Evolutionary conservation across 2,329 filamentous ascomycete species (phyloP), one percentile per base, ranked within the genome.

Genomic region (Neopestalotiopsis rosae): DNA sequence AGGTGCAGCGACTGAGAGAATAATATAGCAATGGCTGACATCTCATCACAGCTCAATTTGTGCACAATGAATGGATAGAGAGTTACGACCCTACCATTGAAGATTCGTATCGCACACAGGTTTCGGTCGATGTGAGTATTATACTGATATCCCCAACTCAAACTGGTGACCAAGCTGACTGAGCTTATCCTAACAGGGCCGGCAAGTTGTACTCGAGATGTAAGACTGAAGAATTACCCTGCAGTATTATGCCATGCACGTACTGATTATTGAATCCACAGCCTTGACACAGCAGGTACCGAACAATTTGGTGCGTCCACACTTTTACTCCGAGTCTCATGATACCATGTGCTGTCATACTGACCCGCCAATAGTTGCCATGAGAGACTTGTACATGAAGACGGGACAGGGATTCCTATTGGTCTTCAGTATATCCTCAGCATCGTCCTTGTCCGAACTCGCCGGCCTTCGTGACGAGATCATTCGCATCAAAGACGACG

Each of bases 1-100:
- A 40, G 30, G 20, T 62, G 13, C 30, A 17, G 59, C 34, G 28
- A 20, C n/a, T 10, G 40, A 13, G 40, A 34, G 14, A 38, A 30
- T 40, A 24, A 30, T 13, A 38, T 38, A 20, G 10, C 5, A 40
- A 62, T 9, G 59, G 61, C 42, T 65, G 17, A 42, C 38, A 20
- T 61, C 59, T 67, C 73, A 69, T 74, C 72, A 76, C 76, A 94
- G 94, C 94, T 76, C 94, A 97, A 86, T 97, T 97, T 77, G 94
- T 97, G 66, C 94, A 96, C 81, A 95, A 96, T 83, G 92, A 97
- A 75, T 97, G 94, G 93, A 95, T 97, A 78, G 94, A 97, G 81
- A 93, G 90, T 79, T 94, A 94, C 81, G 91, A 94, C 79, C 91
- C 91, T 17, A 94, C 91, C 20, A 94, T 94, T 74, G 91, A 94